phyloP scores from a whole-genome alignment of 202 grass and related monocot genomes.

The Musa balbisiana region DNA sequence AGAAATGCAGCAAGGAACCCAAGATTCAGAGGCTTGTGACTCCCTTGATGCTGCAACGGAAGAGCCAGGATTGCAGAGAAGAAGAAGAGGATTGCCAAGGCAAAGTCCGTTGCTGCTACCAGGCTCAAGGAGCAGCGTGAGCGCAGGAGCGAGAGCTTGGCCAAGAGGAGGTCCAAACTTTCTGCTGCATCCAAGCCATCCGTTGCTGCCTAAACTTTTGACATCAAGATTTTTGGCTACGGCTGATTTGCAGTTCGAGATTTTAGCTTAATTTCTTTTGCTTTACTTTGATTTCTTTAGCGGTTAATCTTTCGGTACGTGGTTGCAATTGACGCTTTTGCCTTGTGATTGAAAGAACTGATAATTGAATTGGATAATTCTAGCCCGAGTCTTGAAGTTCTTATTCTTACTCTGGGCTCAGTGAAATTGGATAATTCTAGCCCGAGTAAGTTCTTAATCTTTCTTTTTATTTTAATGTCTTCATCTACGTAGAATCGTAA shows the following conservation, averaged over 20 bases:
- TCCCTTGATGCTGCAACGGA: constrained; percentile 47
- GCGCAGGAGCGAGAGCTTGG: constrained; percentile 54
- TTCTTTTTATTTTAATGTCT: too few species aligned
- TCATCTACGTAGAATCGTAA: too few species aligned
- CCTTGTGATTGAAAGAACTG: too few species aligned
- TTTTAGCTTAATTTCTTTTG: neutral
- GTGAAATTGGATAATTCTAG: too few species aligned
- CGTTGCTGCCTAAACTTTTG: neutral
- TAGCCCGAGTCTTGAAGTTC: too few species aligned
- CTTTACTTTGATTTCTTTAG: too few species aligned
- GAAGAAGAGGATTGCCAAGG: constrained; percentile 60
- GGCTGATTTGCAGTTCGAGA: neutral
- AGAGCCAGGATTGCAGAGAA: constrained; percentile 49
- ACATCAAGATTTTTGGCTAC: neutral
- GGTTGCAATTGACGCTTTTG: too few species aligned
- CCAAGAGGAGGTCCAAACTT: constrained; percentile 58
- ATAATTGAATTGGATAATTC: too few species aligned
- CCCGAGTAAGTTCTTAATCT: too few species aligned
- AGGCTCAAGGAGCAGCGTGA: constrained; percentile 70
- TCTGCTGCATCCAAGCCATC: constrained; percentile 37
- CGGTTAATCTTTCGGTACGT: too few species aligned
- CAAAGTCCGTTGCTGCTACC: constrained; percentile 48
- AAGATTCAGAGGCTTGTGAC: constrained; percentile 71
- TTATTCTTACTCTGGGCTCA: too few species aligned
- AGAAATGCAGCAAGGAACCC: constrained; percentile 61